A percentile compares a stretch with the other conserved stretches of the same genome.
Conservation (phyloP, 2,329 filamentous ascomycete genomes). For the Penicillium capsulatum region DNA sequence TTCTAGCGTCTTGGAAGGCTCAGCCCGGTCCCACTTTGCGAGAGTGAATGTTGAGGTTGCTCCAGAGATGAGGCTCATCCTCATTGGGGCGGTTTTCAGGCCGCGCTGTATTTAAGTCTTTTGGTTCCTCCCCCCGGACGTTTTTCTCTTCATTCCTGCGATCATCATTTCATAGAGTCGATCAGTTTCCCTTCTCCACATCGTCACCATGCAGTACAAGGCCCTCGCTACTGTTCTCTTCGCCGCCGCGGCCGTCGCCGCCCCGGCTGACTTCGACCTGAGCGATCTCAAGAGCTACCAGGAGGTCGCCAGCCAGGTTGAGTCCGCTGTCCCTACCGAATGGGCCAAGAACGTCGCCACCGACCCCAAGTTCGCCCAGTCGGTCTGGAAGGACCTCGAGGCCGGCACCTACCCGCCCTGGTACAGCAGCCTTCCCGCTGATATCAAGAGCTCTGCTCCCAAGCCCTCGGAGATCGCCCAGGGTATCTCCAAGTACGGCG, state of each 20-base stretch:
- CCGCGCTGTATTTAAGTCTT: not conserved
- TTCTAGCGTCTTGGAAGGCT: too few species aligned
- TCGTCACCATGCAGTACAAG: slow-evolving; percentile 4
- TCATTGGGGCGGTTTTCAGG: too few species aligned
- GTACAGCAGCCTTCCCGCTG: slow-evolving; percentile 15
- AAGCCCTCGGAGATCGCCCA: slow-evolving; percentile 8
- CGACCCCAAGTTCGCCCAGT: slow-evolving; percentile 5
- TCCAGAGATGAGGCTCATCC: too few species aligned
- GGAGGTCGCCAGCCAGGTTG: slow-evolving; percentile 4
- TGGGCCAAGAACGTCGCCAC: slow-evolving; percentile 10
- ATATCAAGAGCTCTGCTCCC: slow-evolving; percentile 13
- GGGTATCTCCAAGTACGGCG: not conserved
- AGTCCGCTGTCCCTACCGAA: slow-evolving; percentile 11
- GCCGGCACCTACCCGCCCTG: slow-evolving; percentile 15
- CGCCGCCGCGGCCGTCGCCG: slow-evolving; percentile 3
- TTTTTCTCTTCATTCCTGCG: not conserved
- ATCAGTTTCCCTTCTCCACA: not conserved
- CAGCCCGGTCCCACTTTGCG: too few species aligned
- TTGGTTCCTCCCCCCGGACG: not conserved
- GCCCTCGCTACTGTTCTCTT: slow-evolving; percentile 4
- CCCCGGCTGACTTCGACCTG: slow-evolving; percentile 1
- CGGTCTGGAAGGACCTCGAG: slow-evolving; percentile 8
- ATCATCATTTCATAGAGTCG: not conserved
- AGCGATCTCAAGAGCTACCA: not conserved
- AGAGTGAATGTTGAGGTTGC: too few species aligned